Percentiles rank a stretch among this genome's conserved stretches.
Evolutionary conservation across 139 green algal species (phyloP).

Genomic region (Coccomyxa sp.): DNA sequence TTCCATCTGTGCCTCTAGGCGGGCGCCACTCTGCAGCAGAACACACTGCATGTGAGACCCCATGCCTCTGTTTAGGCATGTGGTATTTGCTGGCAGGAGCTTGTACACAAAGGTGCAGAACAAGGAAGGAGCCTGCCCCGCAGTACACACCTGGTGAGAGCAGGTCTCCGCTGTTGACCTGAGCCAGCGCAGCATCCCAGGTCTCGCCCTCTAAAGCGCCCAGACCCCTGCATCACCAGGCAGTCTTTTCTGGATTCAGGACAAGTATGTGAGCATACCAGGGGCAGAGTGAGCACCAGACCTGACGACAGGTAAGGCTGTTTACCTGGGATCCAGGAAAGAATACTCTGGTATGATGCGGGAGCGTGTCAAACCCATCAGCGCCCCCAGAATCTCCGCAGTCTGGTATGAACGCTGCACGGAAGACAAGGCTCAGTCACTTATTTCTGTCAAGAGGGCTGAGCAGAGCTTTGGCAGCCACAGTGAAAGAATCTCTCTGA

Average conservation of each 20-base stretch:
- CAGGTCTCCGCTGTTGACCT: conserved; percentile 35
- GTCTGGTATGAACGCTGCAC: conserved; percentile 63
- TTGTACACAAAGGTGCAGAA: background rate
- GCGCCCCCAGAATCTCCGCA: conserved; percentile 56
- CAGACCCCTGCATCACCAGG: conserved; percentile 36
- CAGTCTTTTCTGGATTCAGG: background rate
- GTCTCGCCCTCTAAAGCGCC: conserved; percentile 47
- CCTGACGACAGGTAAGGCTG: background rate
- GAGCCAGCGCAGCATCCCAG: background rate
- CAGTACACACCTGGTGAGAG: background rate
- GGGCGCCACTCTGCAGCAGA: conserved; percentile 14
- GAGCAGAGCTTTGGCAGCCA: background rate
- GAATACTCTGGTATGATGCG: conserved; percentile 69
- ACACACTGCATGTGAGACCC: background rate
- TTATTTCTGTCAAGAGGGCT: background rate
- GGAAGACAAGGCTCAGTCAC: no score
- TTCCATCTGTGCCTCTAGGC: conserved; percentile 58
- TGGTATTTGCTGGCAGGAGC: background rate
- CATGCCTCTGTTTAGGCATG: background rate
- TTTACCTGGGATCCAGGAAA: conserved; percentile 33
- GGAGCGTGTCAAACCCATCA: conserved; percentile 41
- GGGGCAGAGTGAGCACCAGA: conserved; percentile 29
- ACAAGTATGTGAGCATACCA: background rate
- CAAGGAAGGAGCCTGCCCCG: background rate
- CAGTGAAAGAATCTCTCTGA: background rate